Conservation (phyloP, 2,329 filamentous ascomycete genomes). For the Hypoxylon sp. region DNA sequence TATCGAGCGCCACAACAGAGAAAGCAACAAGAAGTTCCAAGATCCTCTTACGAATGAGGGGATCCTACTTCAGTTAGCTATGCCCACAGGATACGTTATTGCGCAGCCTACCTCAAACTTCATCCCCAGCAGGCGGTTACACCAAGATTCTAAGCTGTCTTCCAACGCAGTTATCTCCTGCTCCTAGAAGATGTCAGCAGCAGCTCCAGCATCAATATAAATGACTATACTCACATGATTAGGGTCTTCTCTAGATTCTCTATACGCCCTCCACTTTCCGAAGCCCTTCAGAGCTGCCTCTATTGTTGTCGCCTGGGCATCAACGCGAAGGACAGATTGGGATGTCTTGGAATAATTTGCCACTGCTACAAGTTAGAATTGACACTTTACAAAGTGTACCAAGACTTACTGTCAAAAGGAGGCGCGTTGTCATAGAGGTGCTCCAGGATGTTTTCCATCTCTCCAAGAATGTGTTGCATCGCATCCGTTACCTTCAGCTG, state of each 20-base stretch:
- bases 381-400: constrained; percentile 7
- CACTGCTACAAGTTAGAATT: constrained; percentile 54
- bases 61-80: constrained; percentile 67
- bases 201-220: background rate
- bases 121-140: constrained; percentile 75
- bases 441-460: constrained; percentile 79
- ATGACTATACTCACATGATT: constrained; percentile 37
- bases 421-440: constrained; percentile 79
- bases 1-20: constrained; percentile 82
- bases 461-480: constrained; percentile 85
- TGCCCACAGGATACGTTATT: background rate
- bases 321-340: constrained; percentile 79
- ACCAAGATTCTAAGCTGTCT: constrained; percentile 77
- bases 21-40: constrained; percentile 87
- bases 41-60: constrained; percentile 83
- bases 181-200: constrained; percentile 51
- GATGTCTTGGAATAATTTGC: constrained; percentile 76
- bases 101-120: constrained; percentile 69
- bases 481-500: constrained; percentile 85
- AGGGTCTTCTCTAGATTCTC: constrained; percentile 41
- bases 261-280: constrained; percentile 74
- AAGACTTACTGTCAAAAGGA: constrained; percentile 71
- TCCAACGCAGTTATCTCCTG: constrained; percentile 71
- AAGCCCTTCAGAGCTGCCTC: constrained; percentile 92
- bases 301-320: constrained; percentile 90